phyloP scores from a whole-genome alignment of 208 protist species.

The Jaenimonas drosophilae region DNA sequence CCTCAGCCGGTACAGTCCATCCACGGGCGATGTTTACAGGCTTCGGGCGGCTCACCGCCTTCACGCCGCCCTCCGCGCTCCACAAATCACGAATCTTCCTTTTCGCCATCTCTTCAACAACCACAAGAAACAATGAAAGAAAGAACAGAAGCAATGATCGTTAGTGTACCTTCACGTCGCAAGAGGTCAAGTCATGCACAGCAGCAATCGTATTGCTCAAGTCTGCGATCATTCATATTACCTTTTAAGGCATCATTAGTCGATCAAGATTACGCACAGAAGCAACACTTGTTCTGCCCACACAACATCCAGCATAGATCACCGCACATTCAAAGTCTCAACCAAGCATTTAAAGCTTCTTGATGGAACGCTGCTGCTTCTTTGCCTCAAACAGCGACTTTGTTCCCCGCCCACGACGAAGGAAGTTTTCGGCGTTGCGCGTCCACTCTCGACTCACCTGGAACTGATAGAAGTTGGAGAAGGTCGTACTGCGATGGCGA shows the following conservation, averaged over 20 bases:
- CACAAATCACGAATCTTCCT: slow-evolving; percentile 61
- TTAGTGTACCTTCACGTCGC: neutral
- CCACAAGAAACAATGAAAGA: neutral
- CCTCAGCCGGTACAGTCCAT: slow-evolving; percentile 54
- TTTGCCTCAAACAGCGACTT: slow-evolving; percentile 78
- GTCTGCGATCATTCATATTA: too few relatives aligned
- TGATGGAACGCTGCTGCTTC: slow-evolving; percentile 76
- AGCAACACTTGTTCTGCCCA: too few relatives aligned
- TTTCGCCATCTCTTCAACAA: slow-evolving; percentile 7
- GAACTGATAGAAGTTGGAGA: slow-evolving; percentile 84
- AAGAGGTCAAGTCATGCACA: neutral
- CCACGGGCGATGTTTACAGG: slow-evolving; percentile 30
- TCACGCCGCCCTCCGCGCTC: slow-evolving; percentile 22
- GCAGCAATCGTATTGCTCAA: too few relatives aligned
- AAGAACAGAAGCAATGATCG: neutral
- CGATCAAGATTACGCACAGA: too few relatives aligned
- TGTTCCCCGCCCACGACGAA: slow-evolving; percentile 56
- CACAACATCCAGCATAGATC: too few relatives aligned
- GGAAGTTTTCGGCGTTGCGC: slow-evolving; percentile 78
- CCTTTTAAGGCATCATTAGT: too few relatives aligned
- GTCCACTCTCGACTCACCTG: slow-evolving; percentile 84
- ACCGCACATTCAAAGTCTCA: too few relatives aligned
- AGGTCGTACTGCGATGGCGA: slow-evolving; percentile 27
- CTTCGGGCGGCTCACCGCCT: slow-evolving; percentile 41
- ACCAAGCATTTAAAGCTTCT: slow-evolving; percentile 43